A percentile compares a stretch with the other conserved stretches of the same genome.
Evolutionary conservation across 1,284 basidiomycete species (phyloP).

Genomic region (Rhodotorula sp.): DNA sequence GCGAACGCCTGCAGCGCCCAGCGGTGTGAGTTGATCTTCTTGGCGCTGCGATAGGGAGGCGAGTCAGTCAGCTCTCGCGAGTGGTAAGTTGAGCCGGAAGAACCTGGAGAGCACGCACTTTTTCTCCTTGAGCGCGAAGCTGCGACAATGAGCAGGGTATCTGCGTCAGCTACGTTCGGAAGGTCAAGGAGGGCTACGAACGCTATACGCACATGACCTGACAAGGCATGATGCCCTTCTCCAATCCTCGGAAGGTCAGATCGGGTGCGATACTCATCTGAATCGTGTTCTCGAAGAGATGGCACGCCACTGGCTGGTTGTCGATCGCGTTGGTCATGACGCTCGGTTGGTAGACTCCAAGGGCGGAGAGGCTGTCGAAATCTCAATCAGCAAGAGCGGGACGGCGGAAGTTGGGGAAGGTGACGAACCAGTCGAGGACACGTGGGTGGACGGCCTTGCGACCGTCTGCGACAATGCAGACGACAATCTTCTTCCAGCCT

Average conservation of each 20-base stretch:
- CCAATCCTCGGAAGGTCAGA: constrained; percentile 88
- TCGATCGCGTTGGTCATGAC: constrained; percentile 91
- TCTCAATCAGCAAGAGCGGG: constrained; percentile 36
- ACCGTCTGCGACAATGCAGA: constrained; percentile 94
- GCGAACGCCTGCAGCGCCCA: constrained; percentile 54
- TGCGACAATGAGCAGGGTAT: neutral
- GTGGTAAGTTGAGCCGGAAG: too few species aligned
- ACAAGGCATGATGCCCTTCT: constrained; percentile 86
- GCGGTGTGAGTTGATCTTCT: constrained; percentile 44
- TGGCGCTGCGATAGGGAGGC: neutral
- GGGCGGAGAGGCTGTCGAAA: constrained; percentile 60
- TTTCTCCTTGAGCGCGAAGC: constrained; percentile 74
- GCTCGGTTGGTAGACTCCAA: constrained; percentile 61
- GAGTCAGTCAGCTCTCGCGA: too few species aligned
- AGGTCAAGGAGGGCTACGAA: neutral
- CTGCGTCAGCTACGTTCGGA: neutral
- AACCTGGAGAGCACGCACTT: constrained; percentile 51
- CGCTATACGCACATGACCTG: constrained; percentile 71
- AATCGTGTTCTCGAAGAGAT: constrained; percentile 93
- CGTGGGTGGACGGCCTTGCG: constrained; percentile 88
- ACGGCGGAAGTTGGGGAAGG: neutral
- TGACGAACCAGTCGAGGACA: constrained; percentile 76
- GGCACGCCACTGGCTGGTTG: constrained; percentile 74
- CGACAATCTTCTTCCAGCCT: constrained; percentile 97
- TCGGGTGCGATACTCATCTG: constrained; percentile 85